Conservation (phyloP, 768 basidiomycete species). For the Chalciporus sphaerocephalus region DNA sequence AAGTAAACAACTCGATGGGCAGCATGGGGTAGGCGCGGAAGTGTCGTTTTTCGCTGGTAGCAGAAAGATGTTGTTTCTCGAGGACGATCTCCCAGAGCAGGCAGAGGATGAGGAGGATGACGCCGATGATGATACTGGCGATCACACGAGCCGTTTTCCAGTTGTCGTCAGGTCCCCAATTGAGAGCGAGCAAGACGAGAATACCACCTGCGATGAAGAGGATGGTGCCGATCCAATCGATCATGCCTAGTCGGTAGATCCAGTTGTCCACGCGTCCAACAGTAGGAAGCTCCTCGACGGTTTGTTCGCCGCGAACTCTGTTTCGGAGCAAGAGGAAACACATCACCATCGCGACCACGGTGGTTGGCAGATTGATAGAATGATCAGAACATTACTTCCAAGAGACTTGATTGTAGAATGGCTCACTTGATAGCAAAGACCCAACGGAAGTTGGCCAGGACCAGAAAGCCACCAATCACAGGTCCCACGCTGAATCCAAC, state of each 20-base stretch:
- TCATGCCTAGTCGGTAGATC: conserved; percentile 29
- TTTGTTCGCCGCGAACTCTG: conserved; percentile 20
- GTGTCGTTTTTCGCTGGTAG: conserved; percentile 4
- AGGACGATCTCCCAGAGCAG: conserved; percentile 43
- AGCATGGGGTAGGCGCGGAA: conserved; percentile 41
- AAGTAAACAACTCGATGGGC: conserved; percentile 42
- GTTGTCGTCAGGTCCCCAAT: conserved; percentile 43
- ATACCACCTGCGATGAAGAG: conserved; percentile 44
- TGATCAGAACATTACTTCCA: background rate
- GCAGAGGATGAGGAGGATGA: conserved; percentile 37
- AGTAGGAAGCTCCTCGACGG: conserved; percentile 9
- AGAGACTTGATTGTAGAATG: no score
- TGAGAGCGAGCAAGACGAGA: conserved; percentile 46
- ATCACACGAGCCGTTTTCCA: conserved; percentile 46
- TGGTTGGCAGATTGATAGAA: conserved; percentile 38
- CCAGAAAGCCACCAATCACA: conserved; percentile 38
- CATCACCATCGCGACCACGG: conserved; percentile 34
- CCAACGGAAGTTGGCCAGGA: conserved; percentile 44
- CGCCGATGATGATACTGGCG: conserved; percentile 43
- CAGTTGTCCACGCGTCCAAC: conserved; percentile 6
- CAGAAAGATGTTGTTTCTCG: conserved; percentile 19
- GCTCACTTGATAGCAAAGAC: conserved; percentile 53
- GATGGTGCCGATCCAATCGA: conserved; percentile 47
- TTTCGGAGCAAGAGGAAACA: conserved; percentile 40
- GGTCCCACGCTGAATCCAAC: conserved; percentile 44